phyloP scores from a whole-genome alignment of 345 rosid species.

The Hibiscus mutabilis region DNA sequence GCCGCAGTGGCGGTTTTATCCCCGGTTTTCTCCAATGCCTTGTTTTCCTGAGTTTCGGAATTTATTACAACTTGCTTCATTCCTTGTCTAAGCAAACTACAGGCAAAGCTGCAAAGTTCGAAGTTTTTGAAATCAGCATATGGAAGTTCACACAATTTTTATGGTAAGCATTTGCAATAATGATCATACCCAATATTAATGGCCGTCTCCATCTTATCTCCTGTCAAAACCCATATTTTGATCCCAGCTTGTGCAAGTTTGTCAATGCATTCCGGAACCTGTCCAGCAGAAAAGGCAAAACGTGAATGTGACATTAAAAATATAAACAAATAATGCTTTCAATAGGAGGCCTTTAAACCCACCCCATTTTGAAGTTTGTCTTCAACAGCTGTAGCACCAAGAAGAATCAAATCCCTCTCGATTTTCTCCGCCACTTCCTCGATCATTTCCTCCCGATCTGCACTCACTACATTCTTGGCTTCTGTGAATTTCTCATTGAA shows the following conservation, averaged over 20 bases:
- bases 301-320: background rate
- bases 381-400: slow-evolving; percentile 95
- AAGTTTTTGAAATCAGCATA: slow-evolving; percentile 16
- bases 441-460: slow-evolving; percentile 61
- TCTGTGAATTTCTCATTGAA: slow-evolving; percentile 57
- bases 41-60: slow-evolving; percentile 60
- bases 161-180: background rate
- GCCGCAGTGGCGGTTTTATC: slow-evolving; percentile 51
- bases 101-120: slow-evolving; percentile 62
- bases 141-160: background rate
- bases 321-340: background rate
- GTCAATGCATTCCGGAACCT: slow-evolving; percentile 99
- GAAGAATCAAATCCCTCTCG: slow-evolving; percentile 72
- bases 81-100: slow-evolving; percentile 94
- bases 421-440: slow-evolving; percentile 64
- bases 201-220: slow-evolving; percentile 98
- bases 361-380: slow-evolving; percentile 99
- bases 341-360: slow-evolving; percentile 12
- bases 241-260: slow-evolving; percentile 97
- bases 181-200: slow-evolving; percentile 76
- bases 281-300: slow-evolving; percentile 8
- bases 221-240: slow-evolving; percentile 92
- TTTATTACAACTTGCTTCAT: slow-evolving; percentile 83
- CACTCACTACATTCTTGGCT: slow-evolving; percentile 58
- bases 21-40: slow-evolving; percentile 63